Evolutionary conservation across 345 rosid genomes (phyloP).

Genomic region (Luvunga scandens): DNA sequence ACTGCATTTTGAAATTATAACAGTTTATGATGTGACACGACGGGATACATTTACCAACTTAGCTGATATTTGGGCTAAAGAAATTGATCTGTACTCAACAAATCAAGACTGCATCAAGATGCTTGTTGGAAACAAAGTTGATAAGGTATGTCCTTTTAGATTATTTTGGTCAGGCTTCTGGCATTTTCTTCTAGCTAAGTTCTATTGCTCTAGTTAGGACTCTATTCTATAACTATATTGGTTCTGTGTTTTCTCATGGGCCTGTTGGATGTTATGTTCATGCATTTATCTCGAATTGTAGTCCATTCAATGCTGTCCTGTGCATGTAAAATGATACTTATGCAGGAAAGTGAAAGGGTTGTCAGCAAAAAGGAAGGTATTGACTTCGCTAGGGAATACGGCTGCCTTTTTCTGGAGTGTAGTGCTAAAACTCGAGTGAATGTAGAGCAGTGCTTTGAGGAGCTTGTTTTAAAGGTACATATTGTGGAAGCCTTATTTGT

Average conservation of each 20-base stretch:
- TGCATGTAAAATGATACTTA: conserved; percentile 7
- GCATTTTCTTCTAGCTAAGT: not conserved
- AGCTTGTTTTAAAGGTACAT: conserved; percentile 85
- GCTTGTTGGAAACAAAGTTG: conserved; percentile 98
- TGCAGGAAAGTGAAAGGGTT: conserved; percentile 91
- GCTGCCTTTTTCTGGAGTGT: conserved; percentile 91
- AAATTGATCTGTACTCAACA: conserved; percentile 85
- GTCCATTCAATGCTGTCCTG: not conserved
- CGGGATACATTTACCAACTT: conserved; percentile 93
- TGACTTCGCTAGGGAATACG: conserved; percentile 82
- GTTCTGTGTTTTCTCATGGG: not conserved
- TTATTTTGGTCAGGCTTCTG: not conserved
- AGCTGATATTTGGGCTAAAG: conserved; percentile 93
- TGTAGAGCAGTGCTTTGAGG: conserved; percentile 95
- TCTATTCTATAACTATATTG: not conserved
- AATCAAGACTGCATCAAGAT: conserved; percentile 93
- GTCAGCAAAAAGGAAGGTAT: conserved; percentile 88
- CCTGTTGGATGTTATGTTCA: not conserved
- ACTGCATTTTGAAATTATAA: conserved; percentile 8
- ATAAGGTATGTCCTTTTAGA: conserved; percentile 50
- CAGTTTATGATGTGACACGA: conserved; percentile 88
- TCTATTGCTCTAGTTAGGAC: not conserved
- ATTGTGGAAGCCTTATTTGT: not conserved
- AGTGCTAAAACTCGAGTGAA: conserved; percentile 91
- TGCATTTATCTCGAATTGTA: not conserved